Conservation (phyloP, 345 rosid genomes). For the Noccaea caerulescens region DNA sequence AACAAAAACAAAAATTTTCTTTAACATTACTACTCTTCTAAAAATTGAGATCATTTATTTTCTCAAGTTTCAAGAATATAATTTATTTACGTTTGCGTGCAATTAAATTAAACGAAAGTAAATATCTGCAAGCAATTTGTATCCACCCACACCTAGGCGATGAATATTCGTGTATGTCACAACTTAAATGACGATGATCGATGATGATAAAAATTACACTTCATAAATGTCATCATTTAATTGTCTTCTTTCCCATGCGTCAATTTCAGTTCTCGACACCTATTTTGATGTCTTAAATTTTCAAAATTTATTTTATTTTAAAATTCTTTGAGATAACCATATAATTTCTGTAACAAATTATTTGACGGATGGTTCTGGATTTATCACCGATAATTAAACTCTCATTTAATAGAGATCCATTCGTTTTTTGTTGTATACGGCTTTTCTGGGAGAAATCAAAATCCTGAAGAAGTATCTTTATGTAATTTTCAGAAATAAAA, state of each 20-base stretch:
- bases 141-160: background rate
- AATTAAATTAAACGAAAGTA: background rate
- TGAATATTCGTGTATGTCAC: constrained; percentile 15
- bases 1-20: too few species aligned
- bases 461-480: background rate
- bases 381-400: background rate
- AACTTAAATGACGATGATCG: constrained; percentile 27
- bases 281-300: constrained; percentile 2
- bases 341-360: too few species aligned
- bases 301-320: background rate
- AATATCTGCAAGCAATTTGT: constrained; percentile 23
- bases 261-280: background rate
- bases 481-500: background rate
- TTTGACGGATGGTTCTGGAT: too few species aligned
- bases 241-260: constrained; percentile 25
- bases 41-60: background rate
- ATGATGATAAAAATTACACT: constrained; percentile 1
- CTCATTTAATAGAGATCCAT: background rate
- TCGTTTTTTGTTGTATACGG: background rate
- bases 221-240: constrained; percentile 8
- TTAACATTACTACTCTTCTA: background rate
- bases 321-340: too few species aligned
- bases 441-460: background rate
- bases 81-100: background rate
- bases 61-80: background rate